These are phyloP conservation scores for Sporothrix pseudoabietina DNA, from an alignment of 2,329 filamentous ascomycete genomes.

Conservation along the genomic window DNA sequence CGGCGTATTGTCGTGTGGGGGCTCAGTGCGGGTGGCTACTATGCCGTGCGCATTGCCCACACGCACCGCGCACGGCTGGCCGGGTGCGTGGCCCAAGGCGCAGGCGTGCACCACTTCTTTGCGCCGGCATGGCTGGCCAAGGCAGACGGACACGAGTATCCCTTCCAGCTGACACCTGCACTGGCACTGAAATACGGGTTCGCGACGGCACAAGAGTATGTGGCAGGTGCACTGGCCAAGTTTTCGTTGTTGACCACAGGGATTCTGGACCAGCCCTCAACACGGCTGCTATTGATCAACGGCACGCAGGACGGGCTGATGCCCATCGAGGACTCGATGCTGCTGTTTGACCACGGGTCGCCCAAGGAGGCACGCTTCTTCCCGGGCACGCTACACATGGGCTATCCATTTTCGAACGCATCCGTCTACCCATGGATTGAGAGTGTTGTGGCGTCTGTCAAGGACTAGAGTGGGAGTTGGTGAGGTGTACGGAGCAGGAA, in stretches of 20 bases:
- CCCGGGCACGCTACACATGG: conserved; percentile 64
- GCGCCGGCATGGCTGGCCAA: conserved; percentile 60
- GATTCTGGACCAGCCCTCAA: conserved; percentile 58
- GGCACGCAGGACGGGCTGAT: conserved; percentile 66
- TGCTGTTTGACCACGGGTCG: conserved; percentile 64
- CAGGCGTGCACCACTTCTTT: conserved; percentile 65
- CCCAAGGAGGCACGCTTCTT: conserved; percentile 69
- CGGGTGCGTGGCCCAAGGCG: conserved; percentile 64
- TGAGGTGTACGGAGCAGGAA: not conserved
- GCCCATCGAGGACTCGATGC: conserved; percentile 67
- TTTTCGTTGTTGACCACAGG: conserved; percentile 65
- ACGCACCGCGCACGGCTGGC: conserved; percentile 60
- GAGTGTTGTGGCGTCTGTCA: conserved; percentile 49
- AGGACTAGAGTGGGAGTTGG: conserved; percentile 16
- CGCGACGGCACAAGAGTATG: conserved; percentile 56
- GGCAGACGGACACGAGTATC: conserved; percentile 68
- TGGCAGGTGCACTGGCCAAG: conserved; percentile 57
- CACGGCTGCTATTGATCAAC: conserved; percentile 62
- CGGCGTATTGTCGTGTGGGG: conserved; percentile 63
- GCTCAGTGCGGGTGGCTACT: conserved; percentile 67
- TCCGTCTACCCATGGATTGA: conserved; percentile 65
- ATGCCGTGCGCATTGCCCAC: conserved; percentile 67
- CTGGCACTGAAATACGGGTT: conserved; percentile 67
- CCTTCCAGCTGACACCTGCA: conserved; percentile 58
- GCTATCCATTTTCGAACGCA: conserved; percentile 62